These are phyloP conservation scores for Lecanoromycetidae sp. DNA, from an alignment of 2,329 filamentous ascomycete genomes.

Conservation along the genomic window DNA sequence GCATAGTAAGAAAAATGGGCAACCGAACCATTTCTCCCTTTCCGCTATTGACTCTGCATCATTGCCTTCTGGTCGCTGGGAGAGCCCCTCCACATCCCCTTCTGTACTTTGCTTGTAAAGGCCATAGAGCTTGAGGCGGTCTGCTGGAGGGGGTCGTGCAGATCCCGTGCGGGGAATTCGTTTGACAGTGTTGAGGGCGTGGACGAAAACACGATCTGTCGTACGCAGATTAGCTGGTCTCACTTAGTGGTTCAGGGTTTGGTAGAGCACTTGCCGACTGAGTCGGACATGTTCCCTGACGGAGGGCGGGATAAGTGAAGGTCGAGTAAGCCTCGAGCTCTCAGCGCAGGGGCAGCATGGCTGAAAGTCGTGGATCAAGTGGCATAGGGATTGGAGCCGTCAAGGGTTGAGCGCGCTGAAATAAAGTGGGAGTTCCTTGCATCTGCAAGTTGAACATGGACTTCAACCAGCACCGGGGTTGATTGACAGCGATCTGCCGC, in stretches of 20 bases:
- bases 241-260: too few species aligned
- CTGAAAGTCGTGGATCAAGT: too few species aligned
- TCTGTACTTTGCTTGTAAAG: constrained; percentile 99
- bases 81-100: constrained; percentile 87
- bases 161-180: constrained; percentile 91
- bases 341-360: too few species aligned
- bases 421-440: too few species aligned
- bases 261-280: constrained; percentile 14
- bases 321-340: too few species aligned
- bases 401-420: too few species aligned
- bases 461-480: too few species aligned
- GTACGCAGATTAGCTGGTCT: too few species aligned
- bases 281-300: constrained; percentile 11
- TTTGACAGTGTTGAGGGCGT: constrained; percentile 97
- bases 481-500: too few species aligned
- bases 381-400: too few species aligned
- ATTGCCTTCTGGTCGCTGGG: constrained; percentile 60
- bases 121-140: constrained; percentile 86
- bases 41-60: constrained; percentile 41
- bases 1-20: constrained; percentile 1
- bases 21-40: constrained; percentile 52
- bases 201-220: constrained; percentile 94
- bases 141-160: constrained; percentile 69
- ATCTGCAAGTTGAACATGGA: too few species aligned
- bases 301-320: neutral